Base-by-base conservation (phyloP, 805 yeast species). In the Starmerella riodocensis region DNA sequence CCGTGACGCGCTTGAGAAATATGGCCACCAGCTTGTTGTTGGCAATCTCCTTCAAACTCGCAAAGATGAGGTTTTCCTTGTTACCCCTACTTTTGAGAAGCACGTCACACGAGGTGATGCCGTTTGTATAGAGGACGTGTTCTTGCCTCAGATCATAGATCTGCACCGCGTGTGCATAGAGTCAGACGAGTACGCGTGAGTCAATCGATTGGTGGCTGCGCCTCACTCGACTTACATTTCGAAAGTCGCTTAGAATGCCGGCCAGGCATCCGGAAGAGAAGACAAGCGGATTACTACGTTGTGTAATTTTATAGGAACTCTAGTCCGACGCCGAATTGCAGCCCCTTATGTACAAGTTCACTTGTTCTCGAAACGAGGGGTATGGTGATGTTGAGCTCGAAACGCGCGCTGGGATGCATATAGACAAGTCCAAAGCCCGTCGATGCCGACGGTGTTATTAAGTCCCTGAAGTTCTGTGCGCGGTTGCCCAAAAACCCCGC, bases 21-120 rank as follows among this genome's bases (percentile, higher is more conserved):
- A 91, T 59, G 79, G 75, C 45, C 98, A 91, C 60, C 96, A 88
- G 59, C 63, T 91, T 39, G 98, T 91, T 11, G 85, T 91, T 56
- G 98, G 98, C 3, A 91, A 91, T 54, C 62, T 91, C 48, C 63
- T 91, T 46, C 94, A 86, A 55, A 78, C 93, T 0, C 73, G 98
- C 54, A 88, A 85, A 59, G 64, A 65, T 40, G 86, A 85, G 55
- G 95, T 91, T 29, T 85, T 83, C 2, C 82, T 91, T 57, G 94
- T 91, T 3, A 70, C 71, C 2, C 67, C 58, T 3, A 55, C 55
- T 22, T 44, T 32, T 6, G 53, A 55, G 42, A 41, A 48, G 34
- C 44, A 44, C 26, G 55, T 83, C 25, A 37, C 62, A 0, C 59
- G 63, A 0, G 66, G 63, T 8, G 67, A 72, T 51, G 59, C 2